phyloP scores from a whole-genome alignment of 345 rosid species.

The Eucalyptus albens region DNA sequence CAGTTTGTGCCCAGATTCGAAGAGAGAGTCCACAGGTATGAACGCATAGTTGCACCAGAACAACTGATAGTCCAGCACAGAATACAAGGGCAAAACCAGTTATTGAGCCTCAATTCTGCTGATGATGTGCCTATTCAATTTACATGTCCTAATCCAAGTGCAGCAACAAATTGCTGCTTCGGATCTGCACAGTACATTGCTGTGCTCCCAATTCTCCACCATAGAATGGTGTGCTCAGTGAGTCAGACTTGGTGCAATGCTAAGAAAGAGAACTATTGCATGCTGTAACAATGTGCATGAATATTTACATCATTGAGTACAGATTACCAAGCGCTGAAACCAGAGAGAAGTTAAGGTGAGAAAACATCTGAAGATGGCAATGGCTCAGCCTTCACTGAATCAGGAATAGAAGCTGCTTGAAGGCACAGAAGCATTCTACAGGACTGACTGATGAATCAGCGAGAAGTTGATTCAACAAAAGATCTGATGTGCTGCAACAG shows the following conservation, averaged over 20 bases:
- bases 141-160: neutral
- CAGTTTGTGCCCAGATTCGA: neutral
- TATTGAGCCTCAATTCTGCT: neutral
- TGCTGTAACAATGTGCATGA: neutral
- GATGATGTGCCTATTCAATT: neutral
- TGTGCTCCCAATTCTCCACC: neutral
- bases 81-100: neutral
- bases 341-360: neutral
- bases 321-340: neutral
- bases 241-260: neutral
- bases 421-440: neutral
- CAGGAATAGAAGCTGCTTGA: neutral
- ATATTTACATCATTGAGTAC: neutral
- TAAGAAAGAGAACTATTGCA: neutral
- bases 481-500: constrained; percentile 49
- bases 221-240: neutral
- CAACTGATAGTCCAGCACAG: neutral
- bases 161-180: neutral
- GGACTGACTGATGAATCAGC: neutral
- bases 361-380: neutral
- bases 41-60: neutral
- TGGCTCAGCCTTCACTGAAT: neutral
- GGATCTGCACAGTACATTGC: neutral
- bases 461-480: constrained; percentile 32
- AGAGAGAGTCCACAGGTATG: neutral